Conservation (phyloP, 805 yeast species). For the Candida insectalens region DNA sequence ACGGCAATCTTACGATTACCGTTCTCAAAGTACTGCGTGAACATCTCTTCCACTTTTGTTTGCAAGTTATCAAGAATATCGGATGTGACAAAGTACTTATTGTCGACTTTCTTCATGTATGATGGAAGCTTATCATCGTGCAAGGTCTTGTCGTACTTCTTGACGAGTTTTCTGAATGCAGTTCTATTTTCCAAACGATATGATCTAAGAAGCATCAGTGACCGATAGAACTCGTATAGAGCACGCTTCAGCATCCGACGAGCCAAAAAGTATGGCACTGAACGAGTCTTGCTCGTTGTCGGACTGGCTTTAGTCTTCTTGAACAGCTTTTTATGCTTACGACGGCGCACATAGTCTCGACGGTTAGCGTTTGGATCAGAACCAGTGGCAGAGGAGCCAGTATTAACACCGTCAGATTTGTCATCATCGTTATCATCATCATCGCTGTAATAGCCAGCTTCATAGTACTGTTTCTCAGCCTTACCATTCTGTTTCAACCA, state of each 20-base stretch:
- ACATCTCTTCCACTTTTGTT: slow-evolving; percentile 57
- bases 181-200: slow-evolving; percentile 74
- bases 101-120: slow-evolving; percentile 51
- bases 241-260: slow-evolving; percentile 62
- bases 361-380: slow-evolving; percentile 24
- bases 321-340: slow-evolving; percentile 3
- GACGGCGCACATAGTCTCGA: slow-evolving; percentile 38
- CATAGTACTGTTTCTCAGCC: slow-evolving; percentile 26
- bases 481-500: slow-evolving; percentile 22
- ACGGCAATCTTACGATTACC: slow-evolving; percentile 65
- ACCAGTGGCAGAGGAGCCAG: background rate
- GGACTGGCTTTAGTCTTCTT: slow-evolving; percentile 5
- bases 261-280: slow-evolving; percentile 54
- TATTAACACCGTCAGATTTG: background rate
- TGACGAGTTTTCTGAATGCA: slow-evolving; percentile 80
- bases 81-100: slow-evolving; percentile 50
- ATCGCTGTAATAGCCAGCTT: slow-evolving; percentile 20
- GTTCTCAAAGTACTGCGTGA: slow-evolving; percentile 54
- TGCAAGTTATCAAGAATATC: slow-evolving; percentile 59
- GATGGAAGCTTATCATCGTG: slow-evolving; percentile 29
- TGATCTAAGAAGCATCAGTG: slow-evolving; percentile 58
- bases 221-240: slow-evolving; percentile 60
- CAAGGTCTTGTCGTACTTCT: slow-evolving; percentile 79
- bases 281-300: background rate
- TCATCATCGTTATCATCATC: slow-evolving; percentile 7